Evolutionary conservation across 2,329 filamentous ascomycete species (phyloP).

Genomic region (Aspergillus flavus): DNA sequence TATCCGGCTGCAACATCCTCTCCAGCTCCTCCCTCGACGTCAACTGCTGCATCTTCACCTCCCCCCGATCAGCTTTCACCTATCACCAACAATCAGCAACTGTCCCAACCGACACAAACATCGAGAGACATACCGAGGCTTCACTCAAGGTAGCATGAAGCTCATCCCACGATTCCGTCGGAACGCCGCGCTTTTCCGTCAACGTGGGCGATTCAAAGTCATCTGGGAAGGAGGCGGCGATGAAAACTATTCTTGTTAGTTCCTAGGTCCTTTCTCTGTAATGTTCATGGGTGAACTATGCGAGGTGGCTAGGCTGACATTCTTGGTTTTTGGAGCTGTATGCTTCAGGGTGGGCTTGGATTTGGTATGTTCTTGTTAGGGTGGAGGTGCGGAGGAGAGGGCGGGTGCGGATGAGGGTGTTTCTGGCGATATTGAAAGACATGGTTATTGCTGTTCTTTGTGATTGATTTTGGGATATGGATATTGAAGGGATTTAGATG

Average conservation of each 20-base stretch:
- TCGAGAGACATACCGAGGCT: conserved; percentile 7
- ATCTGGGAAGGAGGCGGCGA: conserved; percentile 15
- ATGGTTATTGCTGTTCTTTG: background rate
- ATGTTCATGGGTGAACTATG: too few relatives aligned
- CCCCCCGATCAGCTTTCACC: conserved; percentile 21
- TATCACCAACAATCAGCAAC: background rate
- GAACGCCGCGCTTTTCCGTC: conserved; percentile 7
- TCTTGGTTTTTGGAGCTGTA: background rate
- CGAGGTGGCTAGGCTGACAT: background rate
- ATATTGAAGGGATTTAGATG: background rate
- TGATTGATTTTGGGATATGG: background rate
- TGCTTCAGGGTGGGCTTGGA: background rate
- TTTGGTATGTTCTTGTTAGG: background rate
- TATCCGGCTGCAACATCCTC: conserved; percentile 8
- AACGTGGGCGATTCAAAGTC: conserved; percentile 13
- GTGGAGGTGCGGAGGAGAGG: background rate
- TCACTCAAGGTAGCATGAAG: conserved; percentile 18
- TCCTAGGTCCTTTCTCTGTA: background rate
- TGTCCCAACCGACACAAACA: too few relatives aligned
- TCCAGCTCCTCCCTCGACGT: conserved; percentile 11
- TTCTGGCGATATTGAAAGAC: background rate
- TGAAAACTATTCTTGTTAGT: conserved; percentile 10
- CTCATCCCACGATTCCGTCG: conserved; percentile 15
- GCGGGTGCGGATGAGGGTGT: background rate
- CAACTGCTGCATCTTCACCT: conserved; percentile 9